phyloP scores from a whole-genome alignment of 352 stramenopile species.

The Hyaloperonospora brassicae region DNA sequence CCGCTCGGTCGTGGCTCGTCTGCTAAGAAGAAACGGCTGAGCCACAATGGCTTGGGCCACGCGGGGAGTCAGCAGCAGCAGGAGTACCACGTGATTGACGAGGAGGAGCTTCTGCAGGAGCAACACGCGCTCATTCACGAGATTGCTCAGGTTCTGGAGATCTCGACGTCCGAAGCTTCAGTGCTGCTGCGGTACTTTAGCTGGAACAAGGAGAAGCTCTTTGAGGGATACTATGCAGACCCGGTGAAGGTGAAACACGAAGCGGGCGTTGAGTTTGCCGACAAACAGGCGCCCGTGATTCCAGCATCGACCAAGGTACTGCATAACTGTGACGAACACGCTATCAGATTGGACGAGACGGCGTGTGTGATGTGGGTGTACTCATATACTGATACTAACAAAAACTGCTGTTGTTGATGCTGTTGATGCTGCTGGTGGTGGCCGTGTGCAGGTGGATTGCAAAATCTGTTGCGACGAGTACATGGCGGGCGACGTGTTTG shows the following conservation, averaged over 20 bases:
- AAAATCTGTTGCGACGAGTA: constrained; percentile 95
- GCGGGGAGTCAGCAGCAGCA: constrained; percentile 21
- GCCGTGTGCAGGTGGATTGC: constrained; percentile 48
- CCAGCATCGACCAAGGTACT: constrained; percentile 35
- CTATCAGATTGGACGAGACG: not conserved
- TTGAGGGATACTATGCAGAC: constrained; percentile 81
- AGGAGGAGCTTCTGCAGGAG: constrained; percentile 67
- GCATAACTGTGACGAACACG: too few species aligned
- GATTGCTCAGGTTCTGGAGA: constrained; percentile 73
- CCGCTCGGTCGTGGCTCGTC: constrained; percentile 35
- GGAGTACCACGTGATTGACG: constrained; percentile 82
- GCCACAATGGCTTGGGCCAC: constrained; percentile 26
- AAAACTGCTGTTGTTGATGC: not conserved
- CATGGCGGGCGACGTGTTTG: constrained; percentile 56
- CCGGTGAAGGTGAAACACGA: constrained; percentile 44
- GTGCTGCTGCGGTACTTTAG: constrained; percentile 78
- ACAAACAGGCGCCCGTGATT: constrained; percentile 29
- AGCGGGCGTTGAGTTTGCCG: constrained; percentile 53
- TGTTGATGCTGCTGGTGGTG: not conserved
- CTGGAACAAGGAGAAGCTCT: constrained; percentile 88
- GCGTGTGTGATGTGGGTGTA: not conserved
- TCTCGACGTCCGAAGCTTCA: constrained; percentile 43
- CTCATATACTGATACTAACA: constrained; percentile 1
- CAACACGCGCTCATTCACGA: constrained; percentile 56
- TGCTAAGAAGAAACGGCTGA: constrained; percentile 71